Conservation (phyloP, 164 flowering plant species). For the Taxillus chinensis region DNA sequence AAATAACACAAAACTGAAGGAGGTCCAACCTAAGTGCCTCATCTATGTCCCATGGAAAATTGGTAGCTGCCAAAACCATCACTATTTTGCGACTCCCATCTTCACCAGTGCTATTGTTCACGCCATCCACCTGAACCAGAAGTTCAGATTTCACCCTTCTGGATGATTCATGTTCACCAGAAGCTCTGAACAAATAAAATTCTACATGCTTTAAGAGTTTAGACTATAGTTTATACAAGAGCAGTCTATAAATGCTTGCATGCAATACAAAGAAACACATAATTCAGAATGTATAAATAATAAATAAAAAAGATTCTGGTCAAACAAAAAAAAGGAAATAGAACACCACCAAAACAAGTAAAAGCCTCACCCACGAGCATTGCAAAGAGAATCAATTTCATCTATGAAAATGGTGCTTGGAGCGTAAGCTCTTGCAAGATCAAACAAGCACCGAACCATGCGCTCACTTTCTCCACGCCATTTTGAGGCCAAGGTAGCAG, state of each 20-base stretch:
- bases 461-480: slow-evolving; percentile 99
- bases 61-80: slow-evolving; percentile 99
- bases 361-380: slow-evolving; percentile 81
- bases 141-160: slow-evolving; percentile 99
- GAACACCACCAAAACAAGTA: not conserved
- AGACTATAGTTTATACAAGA: not conserved
- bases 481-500: slow-evolving; percentile 99
- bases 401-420: slow-evolving; percentile 99
- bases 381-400: slow-evolving; percentile 99
- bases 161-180: slow-evolving; percentile 99
- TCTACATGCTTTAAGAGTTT: not conserved
- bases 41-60: slow-evolving; percentile 99
- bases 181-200: slow-evolving; percentile 48
- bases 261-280: not conserved
- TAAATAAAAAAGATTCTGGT: not conserved
- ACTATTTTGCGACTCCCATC: slow-evolving; percentile 94
- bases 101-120: slow-evolving; percentile 71
- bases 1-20: not conserved
- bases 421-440: slow-evolving; percentile 97
- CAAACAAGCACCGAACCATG: slow-evolving; percentile 98
- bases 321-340: not conserved
- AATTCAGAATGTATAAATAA: not conserved
- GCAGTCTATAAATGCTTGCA: not conserved
- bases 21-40: slow-evolving; percentile 81
- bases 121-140: slow-evolving; percentile 98